Conservation (phyloP, 371 early-diverging fungal genomes). For the Funneliformis caledonium region DNA sequence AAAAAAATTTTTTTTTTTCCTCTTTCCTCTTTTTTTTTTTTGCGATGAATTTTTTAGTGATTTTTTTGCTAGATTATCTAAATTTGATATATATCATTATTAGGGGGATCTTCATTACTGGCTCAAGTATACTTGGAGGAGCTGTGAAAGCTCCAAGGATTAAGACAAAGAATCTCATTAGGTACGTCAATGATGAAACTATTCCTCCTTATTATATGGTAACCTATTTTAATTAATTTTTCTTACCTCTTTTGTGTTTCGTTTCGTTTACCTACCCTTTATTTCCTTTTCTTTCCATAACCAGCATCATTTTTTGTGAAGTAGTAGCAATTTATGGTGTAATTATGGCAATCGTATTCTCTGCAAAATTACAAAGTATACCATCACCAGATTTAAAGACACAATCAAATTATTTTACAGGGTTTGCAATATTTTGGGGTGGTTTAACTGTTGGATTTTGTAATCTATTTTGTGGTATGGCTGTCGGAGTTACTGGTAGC, state of each 20-base stretch:
- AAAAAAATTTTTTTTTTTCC: neutral
- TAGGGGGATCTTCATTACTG: conserved; percentile 96
- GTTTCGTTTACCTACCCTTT: neutral
- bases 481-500: conserved; percentile 94
- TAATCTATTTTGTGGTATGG: conserved; percentile 92
- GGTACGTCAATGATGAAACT: conserved; percentile 44
- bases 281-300: neutral
- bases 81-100: conserved; percentile 2
- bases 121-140: conserved; percentile 88
- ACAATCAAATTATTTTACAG: conserved; percentile 68
- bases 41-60: neutral
- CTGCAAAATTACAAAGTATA: conserved; percentile 63
- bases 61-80: neutral
- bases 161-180: conserved; percentile 94
- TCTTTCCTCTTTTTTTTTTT: neutral
- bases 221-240: neutral
- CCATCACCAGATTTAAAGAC: conserved; percentile 51
- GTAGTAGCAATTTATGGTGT: conserved; percentile 98
- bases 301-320: conserved; percentile 96
- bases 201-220: neutral
- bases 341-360: conserved; percentile 96
- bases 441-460: conserved; percentile 95
- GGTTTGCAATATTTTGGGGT: conserved; percentile 95
- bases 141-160: conserved; percentile 94
- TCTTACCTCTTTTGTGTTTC: neutral